Evolutionary conservation across 768 basidiomycete genomes (phyloP).

Genomic region (Calocera cornea): DNA sequence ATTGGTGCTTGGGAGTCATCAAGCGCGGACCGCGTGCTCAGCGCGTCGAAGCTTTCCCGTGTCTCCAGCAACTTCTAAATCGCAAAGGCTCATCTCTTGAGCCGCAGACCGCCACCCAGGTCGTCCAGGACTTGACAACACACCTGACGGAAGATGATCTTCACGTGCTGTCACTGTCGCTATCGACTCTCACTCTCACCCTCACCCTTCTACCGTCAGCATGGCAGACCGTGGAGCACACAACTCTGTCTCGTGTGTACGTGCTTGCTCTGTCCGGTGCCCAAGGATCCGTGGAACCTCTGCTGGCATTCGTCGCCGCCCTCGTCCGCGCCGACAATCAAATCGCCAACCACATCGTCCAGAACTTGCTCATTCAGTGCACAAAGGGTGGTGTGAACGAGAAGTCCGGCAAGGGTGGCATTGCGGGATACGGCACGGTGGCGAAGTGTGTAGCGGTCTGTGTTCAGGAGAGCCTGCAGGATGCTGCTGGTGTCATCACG

Average conservation of each 20-base stretch:
- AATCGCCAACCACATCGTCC: constrained; percentile 70
- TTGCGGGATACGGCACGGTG: constrained; percentile 46
- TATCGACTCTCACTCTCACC: constrained; percentile 52
- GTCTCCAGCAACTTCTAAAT: constrained; percentile 55
- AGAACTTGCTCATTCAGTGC: constrained; percentile 45
- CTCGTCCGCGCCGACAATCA: constrained; percentile 72
- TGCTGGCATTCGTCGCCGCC: constrained; percentile 68
- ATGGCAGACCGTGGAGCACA: constrained; percentile 65
- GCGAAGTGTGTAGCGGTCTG: constrained; percentile 78
- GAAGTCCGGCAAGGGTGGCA: constrained; percentile 46
- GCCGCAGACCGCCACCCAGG: constrained; percentile 39
- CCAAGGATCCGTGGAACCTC: constrained; percentile 62
- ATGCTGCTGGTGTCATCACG: constrained; percentile 72
- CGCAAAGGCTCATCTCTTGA: constrained; percentile 42
- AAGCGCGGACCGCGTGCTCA: constrained; percentile 66
- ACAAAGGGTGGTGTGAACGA: constrained; percentile 27
- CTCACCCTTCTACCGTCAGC: constrained; percentile 52
- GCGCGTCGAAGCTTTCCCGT: constrained; percentile 67
- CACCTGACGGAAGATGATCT: constrained; percentile 70
- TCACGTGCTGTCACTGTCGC: constrained; percentile 57
- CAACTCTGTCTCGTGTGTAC: constrained; percentile 52
- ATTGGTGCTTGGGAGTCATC: constrained; percentile 61
- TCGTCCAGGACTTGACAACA: constrained; percentile 60
- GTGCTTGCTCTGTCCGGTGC: constrained; percentile 64
- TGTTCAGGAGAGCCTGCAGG: constrained; percentile 50